Conservation (phyloP, 768 basidiomycete species). For the Kwoniella bestiolae region DNA sequence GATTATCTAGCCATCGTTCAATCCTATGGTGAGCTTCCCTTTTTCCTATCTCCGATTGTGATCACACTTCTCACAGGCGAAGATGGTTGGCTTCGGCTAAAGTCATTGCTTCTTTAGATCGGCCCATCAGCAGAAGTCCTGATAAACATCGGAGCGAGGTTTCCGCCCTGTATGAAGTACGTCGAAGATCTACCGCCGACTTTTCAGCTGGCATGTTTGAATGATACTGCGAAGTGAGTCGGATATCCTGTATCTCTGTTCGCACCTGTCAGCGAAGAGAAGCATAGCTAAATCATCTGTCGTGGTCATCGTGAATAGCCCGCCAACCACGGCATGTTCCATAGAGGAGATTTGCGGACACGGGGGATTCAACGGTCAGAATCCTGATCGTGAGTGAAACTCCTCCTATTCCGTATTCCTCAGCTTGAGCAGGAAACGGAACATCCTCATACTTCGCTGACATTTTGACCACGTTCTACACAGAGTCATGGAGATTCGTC, state of each 20-base stretch:
- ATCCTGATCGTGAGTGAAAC: slow-evolving; percentile 54
- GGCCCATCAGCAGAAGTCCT: slow-evolving; percentile 84
- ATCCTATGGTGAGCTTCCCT: slow-evolving; percentile 40
- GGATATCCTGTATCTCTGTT: neutral
- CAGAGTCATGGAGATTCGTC: slow-evolving; percentile 67
- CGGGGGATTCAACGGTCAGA: slow-evolving; percentile 67
- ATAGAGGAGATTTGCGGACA: slow-evolving; percentile 86
- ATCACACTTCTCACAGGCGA: neutral
- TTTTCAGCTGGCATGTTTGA: slow-evolving; percentile 65
- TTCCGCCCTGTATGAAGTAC: slow-evolving; percentile 65
- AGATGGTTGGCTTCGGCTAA: neutral
- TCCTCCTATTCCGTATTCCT: neutral
- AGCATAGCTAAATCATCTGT: neutral
- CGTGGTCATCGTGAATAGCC: slow-evolving; percentile 47
- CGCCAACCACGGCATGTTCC: slow-evolving; percentile 70
- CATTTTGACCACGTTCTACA: neutral
- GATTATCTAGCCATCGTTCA: slow-evolving; percentile 35
- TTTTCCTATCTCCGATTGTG: neutral
- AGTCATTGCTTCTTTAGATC: slow-evolving; percentile 64
- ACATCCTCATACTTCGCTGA: neutral
- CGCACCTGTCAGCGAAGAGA: neutral
- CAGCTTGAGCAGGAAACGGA: no score
- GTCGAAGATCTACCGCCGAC: slow-evolving; percentile 35
- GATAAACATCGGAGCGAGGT: slow-evolving; percentile 86
- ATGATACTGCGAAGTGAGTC: slow-evolving; percentile 72